These are phyloP conservation scores for Narthecium ossifragum DNA, from an alignment of 106 monocot species.

Conservation along the genomic window DNA sequence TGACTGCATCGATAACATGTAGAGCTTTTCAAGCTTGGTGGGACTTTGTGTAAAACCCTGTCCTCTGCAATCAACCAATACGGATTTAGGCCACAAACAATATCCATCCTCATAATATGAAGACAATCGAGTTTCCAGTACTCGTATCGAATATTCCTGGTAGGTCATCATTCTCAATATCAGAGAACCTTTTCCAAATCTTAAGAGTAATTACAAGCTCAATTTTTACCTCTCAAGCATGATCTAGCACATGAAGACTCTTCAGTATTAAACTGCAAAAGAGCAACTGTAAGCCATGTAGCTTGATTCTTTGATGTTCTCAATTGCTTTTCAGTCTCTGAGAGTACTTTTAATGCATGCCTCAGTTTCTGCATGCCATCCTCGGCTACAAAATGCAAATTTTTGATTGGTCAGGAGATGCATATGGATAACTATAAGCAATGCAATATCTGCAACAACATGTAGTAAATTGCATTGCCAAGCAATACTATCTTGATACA, in stretches of 20 bases:
- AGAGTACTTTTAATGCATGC: conserved; percentile 77
- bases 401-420: too few relatives aligned
- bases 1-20: conserved; percentile 27
- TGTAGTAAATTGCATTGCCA: too few relatives aligned
- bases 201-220: not conserved
- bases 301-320: conserved; percentile 93
- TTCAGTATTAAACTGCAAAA: conserved; percentile 64
- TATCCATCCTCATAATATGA: too few relatives aligned
- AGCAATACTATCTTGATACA: too few relatives aligned
- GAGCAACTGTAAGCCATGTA: conserved; percentile 99
- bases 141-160: too few relatives aligned
- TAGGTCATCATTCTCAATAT: too few relatives aligned
- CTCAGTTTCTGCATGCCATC: conserved; percentile 56
- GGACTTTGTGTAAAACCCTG: conserved; percentile 24
- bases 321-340: conserved; percentile 94
- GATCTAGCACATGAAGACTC: conserved; percentile 37
- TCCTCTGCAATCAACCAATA: conserved; percentile 62
- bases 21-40: conserved; percentile 28
- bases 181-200: too few relatives aligned
- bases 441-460: too few relatives aligned
- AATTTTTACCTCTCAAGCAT: conserved; percentile 44
- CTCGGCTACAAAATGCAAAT: conserved; percentile 47
- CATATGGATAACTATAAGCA: too few relatives aligned
- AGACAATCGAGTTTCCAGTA: too few relatives aligned
- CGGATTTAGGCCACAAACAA: too few relatives aligned